Evolutionary conservation across 805 yeast species (phyloP).

Genomic region (Wickerhamomyces queroliae): DNA sequence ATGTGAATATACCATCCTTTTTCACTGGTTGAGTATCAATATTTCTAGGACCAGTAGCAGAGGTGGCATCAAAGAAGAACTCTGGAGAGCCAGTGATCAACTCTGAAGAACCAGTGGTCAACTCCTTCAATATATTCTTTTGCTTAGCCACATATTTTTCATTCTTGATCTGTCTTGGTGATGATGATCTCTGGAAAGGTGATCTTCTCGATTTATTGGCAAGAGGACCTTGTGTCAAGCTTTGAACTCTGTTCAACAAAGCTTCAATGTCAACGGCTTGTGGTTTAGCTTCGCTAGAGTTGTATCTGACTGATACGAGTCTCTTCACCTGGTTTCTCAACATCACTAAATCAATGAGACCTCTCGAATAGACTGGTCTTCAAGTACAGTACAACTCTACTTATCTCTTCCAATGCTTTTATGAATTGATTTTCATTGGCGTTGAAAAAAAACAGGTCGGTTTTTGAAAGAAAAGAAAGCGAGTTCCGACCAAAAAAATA

Average conservation of each 20-base stretch:
- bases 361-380: no score
- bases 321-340: conserved; percentile 2
- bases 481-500: neutral
- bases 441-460: neutral
- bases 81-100: no score
- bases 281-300: conserved; percentile 1
- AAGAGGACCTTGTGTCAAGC: neutral
- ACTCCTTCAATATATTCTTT: no score
- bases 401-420: no score
- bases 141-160: no score
- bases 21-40: no score
- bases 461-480: neutral
- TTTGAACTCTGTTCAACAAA: conserved; percentile 7
- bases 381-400: no score
- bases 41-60: no score
- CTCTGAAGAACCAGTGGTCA: no score
- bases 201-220: neutral
- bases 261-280: conserved; percentile 8
- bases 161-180: neutral
- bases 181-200: neutral
- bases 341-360: no score
- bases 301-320: conserved; percentile 1
- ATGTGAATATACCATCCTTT: no score
- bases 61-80: no score
- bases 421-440: neutral